phyloP scores from a whole-genome alignment of 2,329 filamentous ascomycete genomes.

The Coniochaeta sp. region DNA sequence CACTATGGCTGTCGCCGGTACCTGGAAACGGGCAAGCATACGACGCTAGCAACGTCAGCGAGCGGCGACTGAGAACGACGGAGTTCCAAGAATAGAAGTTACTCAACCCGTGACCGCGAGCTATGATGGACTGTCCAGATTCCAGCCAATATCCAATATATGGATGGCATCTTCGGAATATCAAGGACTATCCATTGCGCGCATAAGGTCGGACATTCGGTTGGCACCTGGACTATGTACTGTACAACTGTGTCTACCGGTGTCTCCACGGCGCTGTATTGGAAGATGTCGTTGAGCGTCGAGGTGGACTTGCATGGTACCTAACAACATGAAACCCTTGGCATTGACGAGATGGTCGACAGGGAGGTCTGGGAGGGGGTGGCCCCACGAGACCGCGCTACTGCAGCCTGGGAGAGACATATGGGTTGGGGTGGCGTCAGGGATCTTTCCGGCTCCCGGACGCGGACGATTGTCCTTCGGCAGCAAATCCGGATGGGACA shows the following conservation, averaged over 20 bases:
- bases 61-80: not conserved
- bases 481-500: not conserved
- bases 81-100: conserved; percentile 1
- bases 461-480: not conserved
- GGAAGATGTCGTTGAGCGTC: not conserved
- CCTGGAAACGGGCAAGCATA: not conserved
- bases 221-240: too few relatives aligned
- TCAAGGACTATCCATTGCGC: not conserved
- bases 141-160: not conserved
- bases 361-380: not conserved
- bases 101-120: not conserved
- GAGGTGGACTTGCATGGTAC: not conserved
- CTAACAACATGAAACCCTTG: not conserved
- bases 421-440: not conserved
- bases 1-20: not conserved
- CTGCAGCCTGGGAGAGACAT: conserved; percentile 1
- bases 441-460: conserved; percentile 1
- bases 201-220: not conserved
- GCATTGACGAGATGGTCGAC: not conserved
- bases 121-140: not conserved
- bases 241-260: not conserved
- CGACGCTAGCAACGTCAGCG: not conserved
- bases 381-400: conserved; percentile 1
- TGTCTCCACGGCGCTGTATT: not conserved
- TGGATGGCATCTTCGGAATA: not conserved